Base-by-base conservation (phyloP, 495 filamentous ascomycete genomes). In the Paragyromitra xinjiangensis region DNA sequence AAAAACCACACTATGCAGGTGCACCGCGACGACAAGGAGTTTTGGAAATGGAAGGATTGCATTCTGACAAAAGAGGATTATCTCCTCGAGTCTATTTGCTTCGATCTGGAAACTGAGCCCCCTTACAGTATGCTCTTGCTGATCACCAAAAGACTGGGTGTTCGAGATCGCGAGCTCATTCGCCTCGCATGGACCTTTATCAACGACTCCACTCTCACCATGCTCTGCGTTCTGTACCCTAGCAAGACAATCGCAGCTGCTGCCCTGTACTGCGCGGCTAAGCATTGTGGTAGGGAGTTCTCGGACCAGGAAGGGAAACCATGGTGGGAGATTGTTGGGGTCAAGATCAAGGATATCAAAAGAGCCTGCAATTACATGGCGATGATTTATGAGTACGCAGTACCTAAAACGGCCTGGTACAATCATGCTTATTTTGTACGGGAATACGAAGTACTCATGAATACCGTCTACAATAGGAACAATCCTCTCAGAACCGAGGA, bases 21-120 rank as follows among this genome's bases (percentile, higher is more conserved):
- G 29, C 95, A 98, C 81, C 95, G 97, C 83, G 94, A 98, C 83
- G 93, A 91, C 53, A 98, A 97, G 77, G 95, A 98, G 76, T 99
- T 92, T 82, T 99, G 95, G 95, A 87, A 90, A 82, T 99, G 95
- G 95, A 89, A 92, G 61, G 95, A 99, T 81, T 94, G 91, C 67
- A 95, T 99, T 58, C 86, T 98, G 2, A 89, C 90, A 75, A 91
- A 94, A 80, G 95, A 99, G 85, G 97, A 98, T 80, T 84, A 93
- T 55, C 89, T 98, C 84, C 87, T 99, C 6, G 95, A 99, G 84
- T 88, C 88, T 53, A 86, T 98, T 44, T 98, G 95, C 82, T 99
- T 99, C 82, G 96, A 99, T 83, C 84, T 99, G 42, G 91, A 92
- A 83, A 85, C 97, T 42, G 92, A 97, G 76, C 89, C 91, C 62